phyloP scores from a whole-genome alignment of 495 filamentous ascomycete genomes.

The Penicillium robsamsonii region DNA sequence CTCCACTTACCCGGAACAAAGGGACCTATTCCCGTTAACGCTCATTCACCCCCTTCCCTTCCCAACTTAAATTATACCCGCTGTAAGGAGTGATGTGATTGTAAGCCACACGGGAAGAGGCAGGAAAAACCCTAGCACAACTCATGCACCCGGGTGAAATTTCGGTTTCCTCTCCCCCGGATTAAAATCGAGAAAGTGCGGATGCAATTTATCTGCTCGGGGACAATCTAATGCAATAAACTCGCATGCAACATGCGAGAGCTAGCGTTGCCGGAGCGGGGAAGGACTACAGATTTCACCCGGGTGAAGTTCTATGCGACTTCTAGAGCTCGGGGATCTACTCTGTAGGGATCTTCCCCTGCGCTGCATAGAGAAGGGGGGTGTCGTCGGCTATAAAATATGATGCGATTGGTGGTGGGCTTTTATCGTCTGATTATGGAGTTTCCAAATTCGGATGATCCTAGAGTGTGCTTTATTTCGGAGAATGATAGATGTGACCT shows the following conservation, averaged over 20 bases:
- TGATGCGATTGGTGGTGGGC: background rate
- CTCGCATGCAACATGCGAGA: background rate
- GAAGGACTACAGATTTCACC: conserved; percentile 9
- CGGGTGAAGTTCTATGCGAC: conserved; percentile 10
- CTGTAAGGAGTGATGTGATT: conserved; percentile 4
- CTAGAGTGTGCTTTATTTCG: background rate
- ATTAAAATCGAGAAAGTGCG: no score
- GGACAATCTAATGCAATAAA: background rate
- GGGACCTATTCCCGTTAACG: background rate
- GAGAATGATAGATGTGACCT: background rate
- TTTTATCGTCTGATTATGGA: background rate
- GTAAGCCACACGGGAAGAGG: background rate
- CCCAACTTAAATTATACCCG: background rate
- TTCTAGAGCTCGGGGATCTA: conserved; percentile 10
- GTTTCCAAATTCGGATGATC: background rate
- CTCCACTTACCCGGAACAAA: background rate
- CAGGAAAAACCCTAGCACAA: background rate
- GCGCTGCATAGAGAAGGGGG: background rate
- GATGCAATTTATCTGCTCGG: no score
- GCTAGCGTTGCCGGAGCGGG: background rate
- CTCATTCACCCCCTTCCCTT: background rate
- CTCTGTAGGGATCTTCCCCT: background rate
- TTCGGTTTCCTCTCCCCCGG: no score
- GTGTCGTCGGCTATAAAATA: background rate
- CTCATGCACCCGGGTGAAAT: conserved; percentile 1